Conservation (phyloP, 345 rosid genomes). For the Citrus mangshanensis region DNA sequence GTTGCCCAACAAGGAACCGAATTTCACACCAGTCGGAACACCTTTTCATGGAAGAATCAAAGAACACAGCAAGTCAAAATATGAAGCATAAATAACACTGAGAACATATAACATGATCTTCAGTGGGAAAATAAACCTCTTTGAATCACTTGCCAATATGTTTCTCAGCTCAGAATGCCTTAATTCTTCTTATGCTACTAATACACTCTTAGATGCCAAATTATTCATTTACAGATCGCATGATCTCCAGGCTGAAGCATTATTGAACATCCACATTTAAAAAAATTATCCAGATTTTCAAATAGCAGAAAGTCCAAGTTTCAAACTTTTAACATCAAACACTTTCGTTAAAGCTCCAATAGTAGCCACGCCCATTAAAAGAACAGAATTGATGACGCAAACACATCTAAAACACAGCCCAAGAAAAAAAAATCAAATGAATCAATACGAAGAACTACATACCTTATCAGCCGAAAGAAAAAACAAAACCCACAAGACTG, state of each 20-base stretch:
- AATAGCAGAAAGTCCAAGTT: neutral
- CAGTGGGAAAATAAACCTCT: neutral
- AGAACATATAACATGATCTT: too few relatives aligned
- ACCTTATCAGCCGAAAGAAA: neutral
- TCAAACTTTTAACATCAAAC: neutral
- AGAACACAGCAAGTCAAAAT: neutral
- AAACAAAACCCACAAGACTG: neutral
- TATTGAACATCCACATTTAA: neutral
- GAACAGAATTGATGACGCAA: neutral
- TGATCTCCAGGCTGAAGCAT: neutral
- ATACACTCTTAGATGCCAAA: neutral
- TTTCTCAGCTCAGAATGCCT: neutral
- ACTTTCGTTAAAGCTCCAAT: neutral
- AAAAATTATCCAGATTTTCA: neutral
- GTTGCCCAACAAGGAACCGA: conserved; percentile 15
- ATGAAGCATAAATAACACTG: neutral
- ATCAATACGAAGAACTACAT: neutral
- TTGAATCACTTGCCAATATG: neutral
- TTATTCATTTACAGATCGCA: neutral
- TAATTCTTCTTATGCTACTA: neutral
- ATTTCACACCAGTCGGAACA: neutral
- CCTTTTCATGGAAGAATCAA: neutral
- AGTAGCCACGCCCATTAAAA: neutral
- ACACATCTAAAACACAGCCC: neutral
- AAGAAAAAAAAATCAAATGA: neutral